These are phyloP conservation scores for Tulasnella sp. DNA, from an alignment of 768 basidiomycete species.

Conservation along the genomic window DNA sequence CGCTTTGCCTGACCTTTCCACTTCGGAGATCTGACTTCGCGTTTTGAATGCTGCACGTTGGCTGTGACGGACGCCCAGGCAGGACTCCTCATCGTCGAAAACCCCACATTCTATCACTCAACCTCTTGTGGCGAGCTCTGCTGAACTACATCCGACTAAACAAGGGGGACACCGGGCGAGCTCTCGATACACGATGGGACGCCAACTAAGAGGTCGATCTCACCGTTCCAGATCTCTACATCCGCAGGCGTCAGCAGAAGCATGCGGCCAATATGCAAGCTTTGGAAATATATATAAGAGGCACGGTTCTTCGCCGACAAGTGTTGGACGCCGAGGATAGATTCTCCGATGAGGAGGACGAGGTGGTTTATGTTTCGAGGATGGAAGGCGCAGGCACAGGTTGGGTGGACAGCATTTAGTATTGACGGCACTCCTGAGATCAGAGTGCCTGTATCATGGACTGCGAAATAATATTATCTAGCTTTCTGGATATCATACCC, in stretches of 20 bases:
- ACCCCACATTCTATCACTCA: background rate
- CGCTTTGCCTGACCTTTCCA: slow-evolving; percentile 43
- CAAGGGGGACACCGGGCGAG: background rate
- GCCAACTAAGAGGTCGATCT: background rate
- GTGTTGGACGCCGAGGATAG: background rate
- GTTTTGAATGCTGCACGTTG: slow-evolving; percentile 30
- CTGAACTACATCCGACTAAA: slow-evolving; percentile 5
- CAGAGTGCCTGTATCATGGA: no score
- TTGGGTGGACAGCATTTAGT: background rate
- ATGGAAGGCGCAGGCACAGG: background rate
- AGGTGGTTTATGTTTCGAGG: background rate
- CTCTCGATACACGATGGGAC: background rate
- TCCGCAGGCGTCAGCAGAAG: background rate
- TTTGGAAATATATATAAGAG: background rate
- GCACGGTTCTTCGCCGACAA: background rate
- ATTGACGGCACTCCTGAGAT: no score
- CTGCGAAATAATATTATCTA: no score
- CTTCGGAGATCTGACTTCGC: no score
- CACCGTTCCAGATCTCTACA: background rate
- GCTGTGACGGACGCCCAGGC: slow-evolving; percentile 5
- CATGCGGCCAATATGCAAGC: background rate
- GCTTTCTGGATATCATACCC: no score
- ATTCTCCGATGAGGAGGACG: background rate
- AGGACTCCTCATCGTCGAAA: slow-evolving; percentile 6
- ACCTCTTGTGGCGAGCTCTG: background rate